phyloP scores from a whole-genome alignment of 2,329 filamentous ascomycete species.

The Aureobasidium subglaciale region DNA sequence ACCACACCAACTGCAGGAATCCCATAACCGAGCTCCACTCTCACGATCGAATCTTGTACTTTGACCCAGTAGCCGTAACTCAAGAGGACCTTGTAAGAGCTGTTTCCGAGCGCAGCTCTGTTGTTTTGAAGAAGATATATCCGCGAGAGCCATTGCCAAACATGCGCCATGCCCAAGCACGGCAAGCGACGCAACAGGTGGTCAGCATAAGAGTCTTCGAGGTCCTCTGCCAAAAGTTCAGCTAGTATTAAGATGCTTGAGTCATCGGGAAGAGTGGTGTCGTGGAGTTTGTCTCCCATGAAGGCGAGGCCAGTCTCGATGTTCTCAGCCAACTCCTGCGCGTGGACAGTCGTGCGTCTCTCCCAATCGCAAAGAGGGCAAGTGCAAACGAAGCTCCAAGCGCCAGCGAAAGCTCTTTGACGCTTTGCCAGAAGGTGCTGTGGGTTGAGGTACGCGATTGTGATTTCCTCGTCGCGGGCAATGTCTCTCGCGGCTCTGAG shows the following conservation, averaged over 20 bases:
- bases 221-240: not conserved
- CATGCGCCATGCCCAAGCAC: not conserved
- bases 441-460: conserved; percentile 6
- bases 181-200: not conserved
- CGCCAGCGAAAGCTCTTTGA: not conserved
- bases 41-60: not conserved
- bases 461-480: conserved; percentile 20
- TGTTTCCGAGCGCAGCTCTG: not conserved
- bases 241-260: not conserved
- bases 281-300: not conserved
- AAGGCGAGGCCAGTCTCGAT: not conserved
- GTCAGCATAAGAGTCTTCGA: not conserved
- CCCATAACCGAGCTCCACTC: not conserved
- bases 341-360: not conserved
- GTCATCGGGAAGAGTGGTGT: not conserved
- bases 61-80: not conserved
- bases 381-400: not conserved
- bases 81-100: not conserved
- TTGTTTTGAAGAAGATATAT: not conserved
- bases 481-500: conserved; percentile 37
- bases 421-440: not conserved
- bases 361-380: not conserved
- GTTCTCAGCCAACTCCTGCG: not conserved
- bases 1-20: not conserved
- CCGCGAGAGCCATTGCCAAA: not conserved